Evolutionary conservation across 192 early-diverging fungal genomes (phyloP), one percentile per base, ranked within the genome.

Genomic region (Entomortierella lignicola): DNA sequence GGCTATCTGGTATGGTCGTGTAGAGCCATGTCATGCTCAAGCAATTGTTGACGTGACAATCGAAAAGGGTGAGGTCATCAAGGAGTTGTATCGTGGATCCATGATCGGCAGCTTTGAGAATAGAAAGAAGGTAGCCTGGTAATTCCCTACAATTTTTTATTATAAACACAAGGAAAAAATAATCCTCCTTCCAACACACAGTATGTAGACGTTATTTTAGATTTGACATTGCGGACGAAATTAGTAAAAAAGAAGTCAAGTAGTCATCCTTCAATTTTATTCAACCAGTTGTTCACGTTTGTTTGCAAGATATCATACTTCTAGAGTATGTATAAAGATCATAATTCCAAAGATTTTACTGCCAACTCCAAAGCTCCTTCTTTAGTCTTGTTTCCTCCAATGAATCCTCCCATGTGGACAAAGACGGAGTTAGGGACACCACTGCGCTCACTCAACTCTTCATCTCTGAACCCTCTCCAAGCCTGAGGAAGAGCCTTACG

Each of bases 401-500:
- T 72, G 34, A 80, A 85, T 29, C 84, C 84, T 23, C 67, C 77
- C 63, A 94, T 93, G 61, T 97, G 96, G 15, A 97, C 89, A 86
- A 97, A 98, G 51, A 97, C 89, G 65, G 93, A 93, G 21, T 90
- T 92, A 21, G 89, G 85, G 54, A 96, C 85, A 6, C 91, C 91
- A 20, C 90, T 85, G 60, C 92, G 82, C 64, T 93, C 89, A 54
- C 89, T 91, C 82, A 98, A 80, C 31, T 88, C 94, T 8, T 92
- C 88, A 72, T 98, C 97, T 51, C 97, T 92, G 66, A 92, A 74
- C 15, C 96, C 94, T 39, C 90, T 84, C 89, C 90, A 95, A 11
- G 71, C 84, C 56, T 50, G 60, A 37, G 79, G 72, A 41, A 80
- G 63, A 63, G 67, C 57, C 69, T 72, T 66, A 30, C 66, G 66